phyloP scores from a whole-genome alignment of 805 yeast species.

The Wickerhamiella allomyrinae region DNA sequence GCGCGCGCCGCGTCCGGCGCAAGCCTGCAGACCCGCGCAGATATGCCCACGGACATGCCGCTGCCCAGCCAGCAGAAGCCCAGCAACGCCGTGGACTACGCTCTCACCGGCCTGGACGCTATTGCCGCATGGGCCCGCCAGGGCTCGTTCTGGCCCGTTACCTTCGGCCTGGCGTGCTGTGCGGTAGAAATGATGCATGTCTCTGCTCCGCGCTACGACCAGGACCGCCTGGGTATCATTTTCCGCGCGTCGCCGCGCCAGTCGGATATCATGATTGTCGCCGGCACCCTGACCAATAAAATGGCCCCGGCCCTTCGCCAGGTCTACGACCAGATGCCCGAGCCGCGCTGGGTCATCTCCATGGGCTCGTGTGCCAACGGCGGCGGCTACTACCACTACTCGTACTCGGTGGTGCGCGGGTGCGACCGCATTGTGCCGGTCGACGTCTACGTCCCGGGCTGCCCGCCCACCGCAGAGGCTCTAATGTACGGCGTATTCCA shows the following conservation, averaged over 20 bases:
- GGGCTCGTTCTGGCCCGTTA: slow-evolving; percentile 87
- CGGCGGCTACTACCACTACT: slow-evolving; percentile 84
- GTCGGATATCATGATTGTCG: slow-evolving; percentile 82
- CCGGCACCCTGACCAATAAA: slow-evolving; percentile 81
- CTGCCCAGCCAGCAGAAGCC: slow-evolving; percentile 51
- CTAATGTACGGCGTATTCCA: slow-evolving; percentile 83
- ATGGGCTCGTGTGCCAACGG: slow-evolving; percentile 94
- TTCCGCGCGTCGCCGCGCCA: slow-evolving; percentile 91
- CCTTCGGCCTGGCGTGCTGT: slow-evolving; percentile 85
- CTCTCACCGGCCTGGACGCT: slow-evolving; percentile 65
- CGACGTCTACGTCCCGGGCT: slow-evolving; percentile 82
- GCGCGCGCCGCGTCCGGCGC: slow-evolving; percentile 2
- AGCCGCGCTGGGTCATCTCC: slow-evolving; percentile 86
- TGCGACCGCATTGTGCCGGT: slow-evolving; percentile 82
- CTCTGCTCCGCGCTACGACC: slow-evolving; percentile 82
- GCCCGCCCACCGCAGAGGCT: slow-evolving; percentile 87
- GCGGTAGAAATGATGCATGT: slow-evolving; percentile 95
- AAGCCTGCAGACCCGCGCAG: slow-evolving; percentile 18
- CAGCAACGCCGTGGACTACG: slow-evolving; percentile 56
- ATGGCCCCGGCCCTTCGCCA: slow-evolving; percentile 91
- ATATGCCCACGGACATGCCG: slow-evolving; percentile 52
- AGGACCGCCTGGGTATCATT: slow-evolving; percentile 82
- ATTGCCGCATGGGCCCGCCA: slow-evolving; percentile 85
- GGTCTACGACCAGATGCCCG: slow-evolving; percentile 90
- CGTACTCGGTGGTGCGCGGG: slow-evolving; percentile 79